A percentile compares a stretch with the other conserved stretches of the same genome.
Conservation (phyloP, 2,329 filamentous ascomycete genomes). For the Botrytis tulipae region DNA sequence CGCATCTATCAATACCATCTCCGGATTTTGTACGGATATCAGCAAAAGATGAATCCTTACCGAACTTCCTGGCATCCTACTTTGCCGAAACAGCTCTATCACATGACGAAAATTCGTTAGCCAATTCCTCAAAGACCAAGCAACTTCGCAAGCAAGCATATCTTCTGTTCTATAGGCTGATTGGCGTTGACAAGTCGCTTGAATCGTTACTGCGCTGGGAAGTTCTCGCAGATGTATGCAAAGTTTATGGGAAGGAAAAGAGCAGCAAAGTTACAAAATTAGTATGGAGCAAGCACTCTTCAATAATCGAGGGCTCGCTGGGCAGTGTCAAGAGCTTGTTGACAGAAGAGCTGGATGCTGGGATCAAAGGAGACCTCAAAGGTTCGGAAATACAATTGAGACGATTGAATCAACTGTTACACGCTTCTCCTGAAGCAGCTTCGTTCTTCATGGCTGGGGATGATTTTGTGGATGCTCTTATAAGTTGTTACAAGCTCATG, state of each 20-base stretch:
- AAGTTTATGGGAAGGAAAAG: conserved; percentile 63
- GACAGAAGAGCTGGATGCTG: conserved; percentile 61
- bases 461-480: conserved; percentile 79
- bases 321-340: conserved; percentile 60
- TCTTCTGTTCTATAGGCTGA: conserved; percentile 58
- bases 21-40: conserved; percentile 53
- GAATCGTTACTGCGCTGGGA: conserved; percentile 58
- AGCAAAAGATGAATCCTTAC: conserved; percentile 56
- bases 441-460: conserved; percentile 75
- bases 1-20: conserved; percentile 60
- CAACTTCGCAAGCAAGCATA: conserved; percentile 63
- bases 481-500: conserved; percentile 62
- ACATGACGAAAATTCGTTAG: conserved; percentile 23
- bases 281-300: conserved; percentile 53
- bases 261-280: conserved; percentile 50
- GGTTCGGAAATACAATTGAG: conserved; percentile 54
- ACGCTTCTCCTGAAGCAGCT: conserved; percentile 56
- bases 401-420: conserved; percentile 61
- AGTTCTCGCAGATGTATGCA: conserved; percentile 67
- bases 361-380: conserved; percentile 54
- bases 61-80: conserved; percentile 65
- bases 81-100: conserved; percentile 53
- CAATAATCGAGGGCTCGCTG: conserved; percentile 53
- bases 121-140: conserved; percentile 40
- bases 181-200: conserved; percentile 47